Evolutionary conservation across 495 filamentous ascomycete genomes (phyloP), one percentile per base, ranked within the genome.

Genomic region (Penicillium dipodomyicola): DNA sequence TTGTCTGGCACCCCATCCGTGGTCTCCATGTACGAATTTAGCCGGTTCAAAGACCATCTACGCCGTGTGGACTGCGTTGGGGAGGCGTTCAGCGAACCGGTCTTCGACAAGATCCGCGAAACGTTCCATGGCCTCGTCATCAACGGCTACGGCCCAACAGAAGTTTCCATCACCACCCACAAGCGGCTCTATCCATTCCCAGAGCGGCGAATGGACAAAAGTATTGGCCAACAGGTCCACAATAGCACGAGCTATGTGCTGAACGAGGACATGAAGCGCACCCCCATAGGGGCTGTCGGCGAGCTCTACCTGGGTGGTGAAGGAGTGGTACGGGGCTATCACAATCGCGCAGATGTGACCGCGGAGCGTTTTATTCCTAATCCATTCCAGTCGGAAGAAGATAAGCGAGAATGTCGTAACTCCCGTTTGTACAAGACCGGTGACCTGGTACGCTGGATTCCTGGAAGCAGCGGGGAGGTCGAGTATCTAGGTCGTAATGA

Each of bases 1-100:
- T 17, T 42, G 19, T 42, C 40, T 42, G 40, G 40, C 40, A 42
- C 40, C 17, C 40, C 40, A 42, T 42, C 40, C 4, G 40, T 42
- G 40, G 19, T 42, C 40, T 42, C 40, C 40, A 42, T 42, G 40
- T 42, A 42, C 40, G 40, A 42, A 42, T 42, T 42, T 8, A 42
- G 40, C 40, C 40, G 40, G 40, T 42, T 42, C 40, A 42, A 42
- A 7, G 40, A 42, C 15, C 40, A 42, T 22, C 19, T 42, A 42
- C 40, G 40, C 40, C 40, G 40, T 42, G 40, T 42, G 40, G 40
- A 42, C 40, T 42, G 40, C 19, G 40, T 42, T 4, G 40, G 40
- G 22, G 40, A 42, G 40, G 40, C 40, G 14, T 42, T 42, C 9
- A 42, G 40, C 40, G 40, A 42, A 42, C 40, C 40, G 40, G 40